phyloP scores from a whole-genome alignment of 2,329 filamentous ascomycete genomes.

The Epichloe brachyelytri region DNA sequence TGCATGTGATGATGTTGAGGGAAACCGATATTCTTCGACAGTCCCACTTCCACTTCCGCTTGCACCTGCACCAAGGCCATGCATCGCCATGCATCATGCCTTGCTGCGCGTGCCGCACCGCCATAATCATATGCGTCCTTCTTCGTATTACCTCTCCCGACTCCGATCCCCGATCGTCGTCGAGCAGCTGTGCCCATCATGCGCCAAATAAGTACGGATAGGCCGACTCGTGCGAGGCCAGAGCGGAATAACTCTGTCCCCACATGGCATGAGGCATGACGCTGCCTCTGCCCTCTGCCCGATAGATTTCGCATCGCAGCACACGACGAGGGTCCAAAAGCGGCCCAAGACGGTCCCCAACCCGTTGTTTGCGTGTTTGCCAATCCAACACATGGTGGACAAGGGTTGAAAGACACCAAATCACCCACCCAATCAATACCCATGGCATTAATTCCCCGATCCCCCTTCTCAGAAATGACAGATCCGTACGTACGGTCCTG shows the following conservation, averaged over 20 bases:
- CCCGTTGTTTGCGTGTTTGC: neutral
- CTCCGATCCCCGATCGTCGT: no score
- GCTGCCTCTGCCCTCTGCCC: neutral
- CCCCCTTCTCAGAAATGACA: neutral
- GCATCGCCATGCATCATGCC: no score
- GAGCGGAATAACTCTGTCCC: no score
- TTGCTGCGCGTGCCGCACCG: no score
- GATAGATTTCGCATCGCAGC: slow-evolving; percentile 4
- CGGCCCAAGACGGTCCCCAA: neutral
- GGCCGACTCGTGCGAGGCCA: no score
- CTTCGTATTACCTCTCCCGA: no score
- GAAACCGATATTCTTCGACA: neutral
- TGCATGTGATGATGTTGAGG: neutral
- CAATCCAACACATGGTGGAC: neutral
- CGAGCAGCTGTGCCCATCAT: no score
- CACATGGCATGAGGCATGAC: neutral
- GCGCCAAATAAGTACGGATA: no score
- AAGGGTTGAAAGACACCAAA: neutral
- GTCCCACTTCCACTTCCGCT: neutral
- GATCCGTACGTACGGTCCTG: neutral
- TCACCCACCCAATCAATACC: no score
- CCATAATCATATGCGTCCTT: no score
- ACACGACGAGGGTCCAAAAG: neutral
- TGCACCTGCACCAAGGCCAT: neutral
- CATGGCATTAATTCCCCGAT: neutral